A percentile compares a stretch with the other conserved stretches of the same genome.
Conservation (phyloP, 148 eudicot species). For the Mesembryanthemum crystallinum region DNA sequence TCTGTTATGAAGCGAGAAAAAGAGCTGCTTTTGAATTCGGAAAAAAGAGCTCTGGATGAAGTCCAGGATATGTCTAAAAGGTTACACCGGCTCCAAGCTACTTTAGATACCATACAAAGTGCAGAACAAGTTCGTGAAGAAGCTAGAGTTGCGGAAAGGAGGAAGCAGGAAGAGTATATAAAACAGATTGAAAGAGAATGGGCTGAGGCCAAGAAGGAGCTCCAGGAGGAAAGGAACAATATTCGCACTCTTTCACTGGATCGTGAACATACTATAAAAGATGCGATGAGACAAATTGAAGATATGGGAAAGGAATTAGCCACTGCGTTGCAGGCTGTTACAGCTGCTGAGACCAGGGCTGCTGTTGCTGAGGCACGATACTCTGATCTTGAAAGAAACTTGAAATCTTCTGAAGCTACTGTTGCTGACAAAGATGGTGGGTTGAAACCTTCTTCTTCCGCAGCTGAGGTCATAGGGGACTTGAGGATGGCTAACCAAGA, state of each 20-base stretch:
- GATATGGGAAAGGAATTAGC: constrained; percentile 68
- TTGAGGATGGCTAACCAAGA: constrained; percentile 46
- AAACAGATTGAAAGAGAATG: constrained; percentile 81
- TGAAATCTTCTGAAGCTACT: constrained; percentile 39
- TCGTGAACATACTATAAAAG: constrained; percentile 56
- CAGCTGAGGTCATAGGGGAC: constrained; percentile 39
- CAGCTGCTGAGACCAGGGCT: constrained; percentile 81
- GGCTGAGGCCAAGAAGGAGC: constrained; percentile 92
- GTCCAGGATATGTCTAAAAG: constrained; percentile 79
- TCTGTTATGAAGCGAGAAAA: constrained; percentile 76
- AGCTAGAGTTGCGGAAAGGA: constrained; percentile 70
- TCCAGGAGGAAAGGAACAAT: constrained; percentile 65
- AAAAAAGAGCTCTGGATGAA: constrained; percentile 88
- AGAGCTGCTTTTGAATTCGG: constrained; percentile 69
- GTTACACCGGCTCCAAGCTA: constrained; percentile 81
- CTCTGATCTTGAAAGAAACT: constrained; percentile 59
- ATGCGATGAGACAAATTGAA: constrained; percentile 72
- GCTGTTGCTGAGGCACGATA: constrained; percentile 73
- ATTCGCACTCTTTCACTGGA: constrained; percentile 57
- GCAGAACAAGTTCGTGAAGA: constrained; percentile 83
- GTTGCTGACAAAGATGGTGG: constrained; percentile 44
- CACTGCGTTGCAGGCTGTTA: constrained; percentile 56
- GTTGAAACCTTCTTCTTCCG: constrained; percentile 32
- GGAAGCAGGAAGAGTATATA: constrained; percentile 70
- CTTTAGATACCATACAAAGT: constrained; percentile 73